phyloP scores from a whole-genome alignment of 805 yeast species.

The Starmera amethionina region DNA sequence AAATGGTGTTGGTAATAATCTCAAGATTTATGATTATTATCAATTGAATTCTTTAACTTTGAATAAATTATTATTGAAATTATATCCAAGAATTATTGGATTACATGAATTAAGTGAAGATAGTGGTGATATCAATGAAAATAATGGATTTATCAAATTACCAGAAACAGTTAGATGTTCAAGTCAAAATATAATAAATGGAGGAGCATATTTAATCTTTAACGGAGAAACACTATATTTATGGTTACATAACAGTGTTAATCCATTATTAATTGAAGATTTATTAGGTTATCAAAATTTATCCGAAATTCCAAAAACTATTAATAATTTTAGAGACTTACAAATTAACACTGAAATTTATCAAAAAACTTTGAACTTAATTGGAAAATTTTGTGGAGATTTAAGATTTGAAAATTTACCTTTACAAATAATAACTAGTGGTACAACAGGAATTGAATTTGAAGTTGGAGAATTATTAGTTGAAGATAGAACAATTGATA shows the following conservation, averaged over 20 bases:
- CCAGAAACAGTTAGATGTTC: conserved; percentile 42
- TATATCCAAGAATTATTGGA: conserved; percentile 76
- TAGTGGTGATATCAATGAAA: conserved; percentile 43
- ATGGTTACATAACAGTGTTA: conserved; percentile 63
- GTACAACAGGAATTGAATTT: conserved; percentile 38
- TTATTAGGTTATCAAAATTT: conserved; percentile 53
- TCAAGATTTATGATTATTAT: conserved; percentile 44
- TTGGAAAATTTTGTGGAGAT: conserved; percentile 42
- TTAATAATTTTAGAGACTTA: conserved; percentile 55
- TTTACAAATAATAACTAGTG: conserved; percentile 54
- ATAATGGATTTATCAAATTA: conserved; percentile 30
- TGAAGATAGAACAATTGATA: conserved; percentile 59
- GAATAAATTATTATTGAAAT: conserved; percentile 45
- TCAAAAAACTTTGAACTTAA: conserved; percentile 51
- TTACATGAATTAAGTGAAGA: conserved; percentile 52
- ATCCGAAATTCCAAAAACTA: conserved; percentile 14
- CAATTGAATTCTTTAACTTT: conserved; percentile 44
- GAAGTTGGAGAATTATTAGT: conserved; percentile 49
- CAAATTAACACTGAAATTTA: conserved; percentile 51
- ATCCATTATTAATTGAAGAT: conserved; percentile 59
- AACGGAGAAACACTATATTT: conserved; percentile 52
- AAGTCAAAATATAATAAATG: conserved; percentile 34
- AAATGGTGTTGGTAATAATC: conserved; percentile 42
- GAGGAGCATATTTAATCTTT: conserved; percentile 73
- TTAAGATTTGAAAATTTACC: conserved; percentile 31